Percentiles rank a stretch among this genome's conserved stretches.
Evolutionary conservation across 1,284 basidiomycete species (phyloP).

Genomic region (Malassezia dermatis): DNA sequence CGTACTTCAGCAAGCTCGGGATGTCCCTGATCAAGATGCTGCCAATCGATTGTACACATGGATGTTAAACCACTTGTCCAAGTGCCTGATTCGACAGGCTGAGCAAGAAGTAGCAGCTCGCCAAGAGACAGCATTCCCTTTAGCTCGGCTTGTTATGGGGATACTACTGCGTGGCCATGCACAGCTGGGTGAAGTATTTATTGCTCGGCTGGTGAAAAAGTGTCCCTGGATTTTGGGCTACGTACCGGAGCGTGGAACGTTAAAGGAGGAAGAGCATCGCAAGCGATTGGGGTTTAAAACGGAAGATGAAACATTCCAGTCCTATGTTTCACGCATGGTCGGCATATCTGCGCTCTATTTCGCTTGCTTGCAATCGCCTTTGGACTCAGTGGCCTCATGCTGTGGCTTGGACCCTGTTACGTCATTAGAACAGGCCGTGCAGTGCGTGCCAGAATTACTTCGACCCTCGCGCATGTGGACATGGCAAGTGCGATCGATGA

Average conservation of each 20-base stretch:
- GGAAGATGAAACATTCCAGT: conserved; percentile 52
- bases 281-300: conserved; percentile 63
- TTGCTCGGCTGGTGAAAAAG: conserved; percentile 71
- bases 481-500: conserved; percentile 34
- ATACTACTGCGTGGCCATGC: conserved; percentile 56
- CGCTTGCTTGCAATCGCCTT: conserved; percentile 56
- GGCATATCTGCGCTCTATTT: conserved; percentile 84
- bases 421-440: not conserved
- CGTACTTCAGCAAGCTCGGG: conserved; percentile 50
- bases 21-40: conserved; percentile 42
- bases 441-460: conserved; percentile 20
- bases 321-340: conserved; percentile 65
- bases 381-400: conserved; percentile 2
- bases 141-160: conserved; percentile 65
- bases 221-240: conserved; percentile 55
- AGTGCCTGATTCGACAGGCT: conserved; percentile 79
- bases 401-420: conserved; percentile 15
- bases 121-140: conserved; percentile 68
- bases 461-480: conserved; percentile 35
- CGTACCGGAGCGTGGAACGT: conserved; percentile 40
- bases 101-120: conserved; percentile 88
- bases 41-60: conserved; percentile 56
- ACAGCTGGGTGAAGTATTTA: conserved; percentile 65
- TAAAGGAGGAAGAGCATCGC: conserved; percentile 53
- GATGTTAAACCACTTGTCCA: conserved; percentile 73